Base-by-base conservation (phyloP, 768 basidiomycete species). In the Tricholoma hemisulphureum region DNA sequence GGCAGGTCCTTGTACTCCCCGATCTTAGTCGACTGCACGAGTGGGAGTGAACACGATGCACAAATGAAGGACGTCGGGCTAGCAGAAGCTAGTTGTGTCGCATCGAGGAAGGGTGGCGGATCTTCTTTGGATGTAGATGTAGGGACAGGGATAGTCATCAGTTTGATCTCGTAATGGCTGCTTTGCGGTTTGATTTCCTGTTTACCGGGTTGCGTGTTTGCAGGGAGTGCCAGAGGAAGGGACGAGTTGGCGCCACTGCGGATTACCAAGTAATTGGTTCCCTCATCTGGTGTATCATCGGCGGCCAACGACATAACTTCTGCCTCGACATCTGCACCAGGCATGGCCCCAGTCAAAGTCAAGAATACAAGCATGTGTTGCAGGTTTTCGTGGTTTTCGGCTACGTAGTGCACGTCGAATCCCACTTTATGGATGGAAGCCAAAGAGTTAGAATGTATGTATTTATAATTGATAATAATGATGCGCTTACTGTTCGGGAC, bases 381-480 rank as follows among this genome's bases (percentile, higher is more conserved):
- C 4, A 98, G 82, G 56, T 86, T 91, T 68, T 95, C 91, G 67
- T 95, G 93, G 65, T 92, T 83, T 71, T 97, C 95, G 23, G 83
- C 82, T 31, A 84, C 75, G 61, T 83, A 82, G 43, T 71, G 64
- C 24, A 83, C 74, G 31, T 82, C 79, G 56, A 84, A 80, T 4
- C 65, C 76, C 63, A 65, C 63, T 70, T 43, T 1, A 35, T 39
- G 53, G 26, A 32, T 45, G 14, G 16, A 26, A 45, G 21, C n/a
- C 4, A 45, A n/a, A 28, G n/a, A 29, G 4, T n/a, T 18, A 18
- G 26, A 7, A 49, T 21, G 29, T 49, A 29, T 49, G 16, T 49
- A 4, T 11, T 34, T 8, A 34, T 13, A 34, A 2, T 10, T 23
- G 13, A 49, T 49, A 49, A 28, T 49, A 18, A 28, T 29, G n/a